phyloP scores from a whole-genome alignment of 257 asterid genomes.

The Solanum bukasovii region DNA sequence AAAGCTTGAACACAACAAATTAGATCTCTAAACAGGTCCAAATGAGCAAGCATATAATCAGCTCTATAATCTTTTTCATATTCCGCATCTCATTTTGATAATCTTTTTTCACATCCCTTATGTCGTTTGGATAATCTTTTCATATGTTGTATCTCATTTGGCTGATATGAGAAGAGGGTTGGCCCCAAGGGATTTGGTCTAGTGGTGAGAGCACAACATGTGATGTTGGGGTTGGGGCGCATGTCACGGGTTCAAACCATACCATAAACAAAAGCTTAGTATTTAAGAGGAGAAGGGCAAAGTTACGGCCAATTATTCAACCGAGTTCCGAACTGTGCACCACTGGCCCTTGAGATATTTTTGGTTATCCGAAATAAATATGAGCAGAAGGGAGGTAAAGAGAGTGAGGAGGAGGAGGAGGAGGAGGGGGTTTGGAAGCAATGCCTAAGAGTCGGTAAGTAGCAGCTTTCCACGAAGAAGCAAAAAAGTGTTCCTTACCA shows the following conservation, averaged over 20 bases:
- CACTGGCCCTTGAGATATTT: not conserved
- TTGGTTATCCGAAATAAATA: not conserved
- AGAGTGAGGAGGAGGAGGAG: not conserved
- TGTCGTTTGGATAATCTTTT: not conserved
- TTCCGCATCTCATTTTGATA: not conserved
- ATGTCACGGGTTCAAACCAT: not conserved
- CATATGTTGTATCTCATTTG: not conserved
- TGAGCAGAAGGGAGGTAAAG: not conserved
- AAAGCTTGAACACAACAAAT: not conserved
- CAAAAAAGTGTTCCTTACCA: not conserved
- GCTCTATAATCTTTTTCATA: not conserved
- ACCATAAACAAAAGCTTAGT: not conserved
- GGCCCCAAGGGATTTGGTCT: not conserved
- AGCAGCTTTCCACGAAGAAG: not conserved
- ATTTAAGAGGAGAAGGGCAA: not conserved
- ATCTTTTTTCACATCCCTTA: not conserved
- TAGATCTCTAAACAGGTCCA: not conserved
- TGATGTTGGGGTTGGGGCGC: not conserved
- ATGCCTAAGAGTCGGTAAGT: not conserved
- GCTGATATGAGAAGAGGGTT: not conserved
- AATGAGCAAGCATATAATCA: not conserved
- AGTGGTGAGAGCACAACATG: not conserved
- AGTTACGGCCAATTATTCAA: not conserved
- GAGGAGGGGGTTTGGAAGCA: not conserved
- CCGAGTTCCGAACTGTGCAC: not conserved